Evolutionary conservation across 768 basidiomycete species (phyloP).

Genomic region (Calocybe cyanea): DNA sequence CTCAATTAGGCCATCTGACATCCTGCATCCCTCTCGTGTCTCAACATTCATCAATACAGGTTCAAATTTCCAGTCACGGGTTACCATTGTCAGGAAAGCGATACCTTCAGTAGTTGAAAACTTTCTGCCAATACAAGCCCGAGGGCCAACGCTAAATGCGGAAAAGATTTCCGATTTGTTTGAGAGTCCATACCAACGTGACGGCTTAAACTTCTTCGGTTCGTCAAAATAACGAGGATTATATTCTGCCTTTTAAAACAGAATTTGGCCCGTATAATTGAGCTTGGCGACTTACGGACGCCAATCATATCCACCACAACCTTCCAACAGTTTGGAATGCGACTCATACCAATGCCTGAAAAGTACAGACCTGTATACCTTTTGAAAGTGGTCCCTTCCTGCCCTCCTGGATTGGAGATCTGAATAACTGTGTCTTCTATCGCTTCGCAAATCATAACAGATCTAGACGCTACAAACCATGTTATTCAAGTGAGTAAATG

Average conservation of each 20-base stretch:
- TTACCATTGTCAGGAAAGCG: constrained; percentile 46
- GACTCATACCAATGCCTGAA: not conserved
- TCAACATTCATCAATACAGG: constrained; percentile 37
- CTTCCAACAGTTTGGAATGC: constrained; percentile 10
- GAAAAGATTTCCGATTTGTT: constrained; percentile 41
- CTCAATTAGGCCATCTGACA: constrained; percentile 25
- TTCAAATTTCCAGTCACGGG: constrained; percentile 51
- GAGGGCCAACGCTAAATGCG: constrained; percentile 49
- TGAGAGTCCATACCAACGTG: constrained; percentile 43
- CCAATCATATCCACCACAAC: constrained; percentile 46
- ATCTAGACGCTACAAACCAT: constrained; percentile 27
- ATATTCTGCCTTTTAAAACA: constrained; percentile 30
- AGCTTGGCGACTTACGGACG: constrained; percentile 32
- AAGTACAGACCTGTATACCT: constrained; percentile 19
- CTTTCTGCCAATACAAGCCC: constrained; percentile 51
- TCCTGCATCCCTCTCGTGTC: constrained; percentile 35
- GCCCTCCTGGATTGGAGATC: constrained; percentile 32
- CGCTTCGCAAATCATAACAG: constrained; percentile 36
- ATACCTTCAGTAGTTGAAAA: constrained; percentile 53
- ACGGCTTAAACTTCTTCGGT: constrained; percentile 45
- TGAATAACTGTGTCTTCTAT: constrained; percentile 35
- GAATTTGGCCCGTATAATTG: too few relatives aligned
- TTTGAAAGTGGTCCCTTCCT: constrained; percentile 34
- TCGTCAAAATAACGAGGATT: constrained; percentile 48
- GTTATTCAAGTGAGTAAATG: too few relatives aligned